Evolutionary conservation across 2,329 filamentous ascomycete species (phyloP).

Genomic region (Pseudogymnoascus sp.): DNA sequence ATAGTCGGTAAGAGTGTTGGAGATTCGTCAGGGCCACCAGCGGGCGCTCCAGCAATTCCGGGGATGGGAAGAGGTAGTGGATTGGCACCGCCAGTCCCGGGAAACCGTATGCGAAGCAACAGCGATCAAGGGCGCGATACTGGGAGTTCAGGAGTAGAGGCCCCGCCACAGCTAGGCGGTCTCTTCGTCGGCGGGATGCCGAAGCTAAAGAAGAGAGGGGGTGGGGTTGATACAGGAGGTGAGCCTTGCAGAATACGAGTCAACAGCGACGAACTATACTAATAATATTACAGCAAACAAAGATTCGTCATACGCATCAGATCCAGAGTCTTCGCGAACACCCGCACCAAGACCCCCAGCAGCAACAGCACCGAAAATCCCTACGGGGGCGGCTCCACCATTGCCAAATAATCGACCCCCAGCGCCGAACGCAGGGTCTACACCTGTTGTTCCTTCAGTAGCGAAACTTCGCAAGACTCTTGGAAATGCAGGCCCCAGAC

Average conservation of each 20-base stretch:
- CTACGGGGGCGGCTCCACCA: conserved; percentile 50
- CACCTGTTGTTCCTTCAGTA: conserved; percentile 45
- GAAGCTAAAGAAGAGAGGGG: conserved; percentile 81
- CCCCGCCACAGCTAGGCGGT: conserved; percentile 74
- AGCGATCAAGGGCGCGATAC: conserved; percentile 58
- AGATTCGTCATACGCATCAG: conserved; percentile 69
- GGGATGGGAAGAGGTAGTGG: conserved; percentile 50
- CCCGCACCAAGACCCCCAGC: conserved; percentile 44
- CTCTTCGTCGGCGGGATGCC: conserved; percentile 93
- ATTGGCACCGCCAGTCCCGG: conserved; percentile 63
- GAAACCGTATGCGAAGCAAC: conserved; percentile 69
- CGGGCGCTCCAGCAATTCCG: conserved; percentile 76
- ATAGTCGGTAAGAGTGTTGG: conserved; percentile 49
- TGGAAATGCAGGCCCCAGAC: conserved; percentile 42
- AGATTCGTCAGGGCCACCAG: conserved; percentile 49
- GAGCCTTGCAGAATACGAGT: conserved; percentile 20
- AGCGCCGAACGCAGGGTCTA: conserved; percentile 38
- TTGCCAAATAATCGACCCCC: conserved; percentile 47
- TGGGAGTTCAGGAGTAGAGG: conserved; percentile 38
- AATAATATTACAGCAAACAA: conserved; percentile 43
- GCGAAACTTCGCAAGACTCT: conserved; percentile 53
- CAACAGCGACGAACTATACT: conserved; percentile 13
- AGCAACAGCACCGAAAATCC: conserved; percentile 48
- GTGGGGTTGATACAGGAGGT: conserved; percentile 68
- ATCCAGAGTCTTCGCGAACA: conserved; percentile 60